Conservation (phyloP, 495 filamentous ascomycete genomes). For the Astrothelium macrocarpum region DNA sequence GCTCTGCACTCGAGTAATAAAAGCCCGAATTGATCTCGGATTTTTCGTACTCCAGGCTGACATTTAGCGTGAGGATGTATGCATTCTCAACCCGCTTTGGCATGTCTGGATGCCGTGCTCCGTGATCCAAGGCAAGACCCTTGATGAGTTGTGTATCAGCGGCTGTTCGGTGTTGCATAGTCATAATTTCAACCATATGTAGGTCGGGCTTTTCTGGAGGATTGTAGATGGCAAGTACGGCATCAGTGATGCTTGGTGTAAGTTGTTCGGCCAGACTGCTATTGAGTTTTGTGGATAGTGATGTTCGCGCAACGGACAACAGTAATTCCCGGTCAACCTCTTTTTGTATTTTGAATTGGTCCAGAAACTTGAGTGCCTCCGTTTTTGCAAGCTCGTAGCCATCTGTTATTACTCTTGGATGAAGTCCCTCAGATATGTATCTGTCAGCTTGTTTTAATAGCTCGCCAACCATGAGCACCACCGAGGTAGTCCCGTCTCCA, state of each 20-base stretch:
- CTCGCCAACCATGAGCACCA: conserved; percentile 91
- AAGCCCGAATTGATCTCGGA: conserved; percentile 98
- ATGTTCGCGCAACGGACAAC: conserved; percentile 86
- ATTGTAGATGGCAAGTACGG: conserved; percentile 87
- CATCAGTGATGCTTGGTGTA: conserved; percentile 88
- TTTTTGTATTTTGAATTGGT: conserved; percentile 78
- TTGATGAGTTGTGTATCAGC: conserved; percentile 93
- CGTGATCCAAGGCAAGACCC: conserved; percentile 89
- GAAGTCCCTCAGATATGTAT: conserved; percentile 86
- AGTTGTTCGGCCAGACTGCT: conserved; percentile 78
- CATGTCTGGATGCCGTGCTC: conserved; percentile 96
- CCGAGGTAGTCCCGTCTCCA: conserved; percentile 94
- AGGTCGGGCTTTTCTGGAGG: conserved; percentile 86
- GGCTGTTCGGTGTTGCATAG: conserved; percentile 96
- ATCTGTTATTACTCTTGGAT: conserved; percentile 93
- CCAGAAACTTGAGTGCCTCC: conserved; percentile 92
- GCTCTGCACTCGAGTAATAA: conserved; percentile 95
- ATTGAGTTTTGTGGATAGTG: conserved; percentile 90
- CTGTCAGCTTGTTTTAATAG: conserved; percentile 94
- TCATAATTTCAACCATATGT: conserved; percentile 99
- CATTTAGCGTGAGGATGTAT: conserved; percentile 88
- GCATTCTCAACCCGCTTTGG: conserved; percentile 92
- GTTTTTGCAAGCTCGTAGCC: conserved; percentile 95
- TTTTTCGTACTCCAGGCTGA: conserved; percentile 97
- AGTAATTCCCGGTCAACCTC: conserved; percentile 90